Evolutionary conservation across 371 early-diverging fungal species (phyloP).

Genomic region (Circinella minor): DNA sequence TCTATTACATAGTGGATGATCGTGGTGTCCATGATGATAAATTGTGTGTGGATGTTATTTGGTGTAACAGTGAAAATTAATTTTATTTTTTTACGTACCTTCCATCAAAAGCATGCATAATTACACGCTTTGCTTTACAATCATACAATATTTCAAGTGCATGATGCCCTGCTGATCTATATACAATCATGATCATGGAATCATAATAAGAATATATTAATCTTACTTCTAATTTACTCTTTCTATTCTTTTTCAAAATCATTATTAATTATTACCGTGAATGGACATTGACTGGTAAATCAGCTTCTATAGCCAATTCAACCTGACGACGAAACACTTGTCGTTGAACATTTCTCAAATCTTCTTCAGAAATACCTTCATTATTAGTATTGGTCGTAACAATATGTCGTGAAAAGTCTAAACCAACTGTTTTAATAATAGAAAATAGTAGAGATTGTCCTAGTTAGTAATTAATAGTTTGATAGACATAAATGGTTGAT

Average conservation of each 20-base stretch:
- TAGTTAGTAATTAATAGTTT: too few species aligned
- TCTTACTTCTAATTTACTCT: too few species aligned
- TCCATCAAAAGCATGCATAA: slow-evolving; percentile 79
- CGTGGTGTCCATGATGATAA: too few species aligned
- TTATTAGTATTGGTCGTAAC: slow-evolving; percentile 32
- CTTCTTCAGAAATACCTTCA: slow-evolving; percentile 35
- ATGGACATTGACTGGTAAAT: slow-evolving; percentile 71
- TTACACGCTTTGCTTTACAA: slow-evolving; percentile 50
- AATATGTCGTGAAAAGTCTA: slow-evolving; percentile 72
- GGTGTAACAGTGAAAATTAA: too few species aligned
- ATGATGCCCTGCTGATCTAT: slow-evolving; percentile 70
- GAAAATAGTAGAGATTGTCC: background rate
- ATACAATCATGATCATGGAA: too few species aligned
- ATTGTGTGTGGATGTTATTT: too few species aligned
- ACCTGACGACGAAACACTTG: slow-evolving; percentile 61
- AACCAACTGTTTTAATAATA: slow-evolving; percentile 45
- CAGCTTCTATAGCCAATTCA: slow-evolving; percentile 50
- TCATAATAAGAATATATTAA: too few species aligned
- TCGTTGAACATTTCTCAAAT: slow-evolving; percentile 57
- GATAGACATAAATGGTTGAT: too few species aligned
- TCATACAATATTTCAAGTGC: slow-evolving; percentile 61
- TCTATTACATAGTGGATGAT: slow-evolving; percentile 7
- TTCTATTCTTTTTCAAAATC: too few species aligned
- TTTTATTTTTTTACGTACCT: slow-evolving; percentile 29
- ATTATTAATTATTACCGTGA: slow-evolving; percentile 40